Evolutionary conservation across 2,329 filamentous ascomycete genomes (phyloP).

Genomic region (Rhinocladiella mackenziei): DNA sequence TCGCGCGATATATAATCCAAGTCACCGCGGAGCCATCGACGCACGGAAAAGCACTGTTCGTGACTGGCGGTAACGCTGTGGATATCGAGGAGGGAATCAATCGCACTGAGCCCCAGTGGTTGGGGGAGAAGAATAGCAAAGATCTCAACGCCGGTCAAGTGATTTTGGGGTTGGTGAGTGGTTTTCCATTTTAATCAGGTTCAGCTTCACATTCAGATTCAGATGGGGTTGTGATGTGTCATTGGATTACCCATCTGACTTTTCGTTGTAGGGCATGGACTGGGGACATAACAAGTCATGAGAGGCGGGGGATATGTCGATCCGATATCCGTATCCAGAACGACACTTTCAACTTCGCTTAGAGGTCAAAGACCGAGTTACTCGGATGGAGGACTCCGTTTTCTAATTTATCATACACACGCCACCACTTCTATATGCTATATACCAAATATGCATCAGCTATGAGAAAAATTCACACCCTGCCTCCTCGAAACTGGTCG

Average conservation of each 20-base stretch:
- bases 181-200: neutral
- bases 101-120: conserved; percentile 41
- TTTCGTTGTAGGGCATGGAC: conserved; percentile 11
- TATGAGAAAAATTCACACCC: too few relatives aligned
- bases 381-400: too few relatives aligned
- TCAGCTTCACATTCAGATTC: neutral
- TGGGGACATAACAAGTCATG: conserved; percentile 11
- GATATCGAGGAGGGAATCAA: conserved; percentile 44
- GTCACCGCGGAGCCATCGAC: conserved; percentile 33
- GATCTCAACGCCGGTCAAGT: conserved; percentile 20
- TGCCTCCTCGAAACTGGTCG: too few relatives aligned
- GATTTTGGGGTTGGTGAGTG: conserved; percentile 25
- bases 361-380: too few relatives aligned
- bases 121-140: conserved; percentile 37
- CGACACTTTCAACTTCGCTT: too few relatives aligned
- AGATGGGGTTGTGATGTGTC: too few relatives aligned
- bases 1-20: conserved; percentile 40
- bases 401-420: too few relatives aligned
- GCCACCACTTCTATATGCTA: too few relatives aligned
- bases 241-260: too few relatives aligned
- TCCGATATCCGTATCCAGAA: neutral
- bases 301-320: neutral
- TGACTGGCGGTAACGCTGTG: conserved; percentile 44
- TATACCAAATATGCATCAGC: too few relatives aligned
- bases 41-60: conserved; percentile 42